These are phyloP conservation scores for Eucalyptus viminalis DNA, from an alignment of 345 rosid genomes.

Conservation along the genomic window DNA sequence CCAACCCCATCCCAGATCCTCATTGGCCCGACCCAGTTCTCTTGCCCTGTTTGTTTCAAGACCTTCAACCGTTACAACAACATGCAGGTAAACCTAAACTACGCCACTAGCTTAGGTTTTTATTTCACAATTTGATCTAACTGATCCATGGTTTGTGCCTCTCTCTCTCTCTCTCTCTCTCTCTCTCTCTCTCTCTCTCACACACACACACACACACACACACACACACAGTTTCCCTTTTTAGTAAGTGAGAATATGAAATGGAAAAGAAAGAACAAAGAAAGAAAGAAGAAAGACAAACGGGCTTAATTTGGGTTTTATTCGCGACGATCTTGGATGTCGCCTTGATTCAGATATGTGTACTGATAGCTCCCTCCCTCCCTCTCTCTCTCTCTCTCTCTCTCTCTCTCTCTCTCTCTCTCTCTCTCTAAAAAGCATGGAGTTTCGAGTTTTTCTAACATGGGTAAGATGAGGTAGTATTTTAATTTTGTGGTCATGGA, in stretches of 20 bases:
- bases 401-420: background rate
- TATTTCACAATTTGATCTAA: background rate
- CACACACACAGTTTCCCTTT: background rate
- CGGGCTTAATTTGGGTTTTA: background rate
- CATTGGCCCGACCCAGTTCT: slow-evolving; percentile 95
- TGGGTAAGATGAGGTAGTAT: background rate
- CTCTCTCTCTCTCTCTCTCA: too few species aligned
- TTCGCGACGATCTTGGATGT: background rate
- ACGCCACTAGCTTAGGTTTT: background rate
- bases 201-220: too few species aligned
- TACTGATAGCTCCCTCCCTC: background rate
- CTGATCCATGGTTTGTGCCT: background rate
- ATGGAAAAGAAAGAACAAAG: background rate
- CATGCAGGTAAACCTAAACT: slow-evolving; percentile 62
- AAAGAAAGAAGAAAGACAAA: background rate
- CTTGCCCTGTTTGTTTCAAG: slow-evolving; percentile 97
- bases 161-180: slow-evolving; percentile 14
- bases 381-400: background rate
- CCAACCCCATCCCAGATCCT: slow-evolving; percentile 98
- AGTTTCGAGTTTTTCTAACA: background rate
- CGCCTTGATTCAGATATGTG: background rate
- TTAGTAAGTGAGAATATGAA: background rate
- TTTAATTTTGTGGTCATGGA: background rate
- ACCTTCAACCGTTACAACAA: slow-evolving; percentile 96
- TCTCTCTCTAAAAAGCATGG: background rate